Base-by-base conservation (phyloP, 371 early-diverging fungal species). In the Gilbertella persicaria region DNA sequence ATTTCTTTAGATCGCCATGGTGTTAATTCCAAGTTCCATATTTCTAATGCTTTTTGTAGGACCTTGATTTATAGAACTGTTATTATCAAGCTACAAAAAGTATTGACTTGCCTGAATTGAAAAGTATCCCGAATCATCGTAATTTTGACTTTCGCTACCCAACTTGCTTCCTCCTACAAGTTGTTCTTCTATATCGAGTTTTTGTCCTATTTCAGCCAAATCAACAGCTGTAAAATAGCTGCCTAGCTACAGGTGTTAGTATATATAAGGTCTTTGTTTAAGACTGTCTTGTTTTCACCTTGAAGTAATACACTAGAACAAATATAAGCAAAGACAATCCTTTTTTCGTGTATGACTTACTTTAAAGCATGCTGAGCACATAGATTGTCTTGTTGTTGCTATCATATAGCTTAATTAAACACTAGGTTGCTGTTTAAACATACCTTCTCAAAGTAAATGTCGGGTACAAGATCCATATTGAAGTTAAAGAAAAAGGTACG, bases 41-140 rank as follows among this genome's bases (percentile, higher is more conserved):
- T 84, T 36, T 66, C 69, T 25, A 91, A 52, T 4, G 91, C 91
- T 23, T 79, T 71, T 46, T 76, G 71, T 19, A 89, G 67, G 25
- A 87, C 88, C 83, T 83, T 36, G 12, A 33, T 46, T 29, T 45
- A 38, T 35, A 23, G 41, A 14, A 23, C 1, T 40, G 30, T 25
- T 7, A 14, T 8, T 24, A 20, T 13, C n/a, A 35, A 7, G 7
- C 20, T 14, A 1, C 9, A 30, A 38, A 4, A 0, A 7, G 29
- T 21, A 21, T 6, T 37, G 24, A 40, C 17, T 29, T 65, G 78
- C 85, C 69, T 91, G 88, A 16, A 90, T 82, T 9, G 86, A 86
- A 58, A 89, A 91, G 64, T 87, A 89, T 8, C 89, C 89, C n/a
- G 85, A 78, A 53, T 90, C 91, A 53, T 91, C 91, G 64, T 84